Conservation (phyloP, 2,329 filamentous ascomycete species). For the Amesomyces nigricolor region DNA sequence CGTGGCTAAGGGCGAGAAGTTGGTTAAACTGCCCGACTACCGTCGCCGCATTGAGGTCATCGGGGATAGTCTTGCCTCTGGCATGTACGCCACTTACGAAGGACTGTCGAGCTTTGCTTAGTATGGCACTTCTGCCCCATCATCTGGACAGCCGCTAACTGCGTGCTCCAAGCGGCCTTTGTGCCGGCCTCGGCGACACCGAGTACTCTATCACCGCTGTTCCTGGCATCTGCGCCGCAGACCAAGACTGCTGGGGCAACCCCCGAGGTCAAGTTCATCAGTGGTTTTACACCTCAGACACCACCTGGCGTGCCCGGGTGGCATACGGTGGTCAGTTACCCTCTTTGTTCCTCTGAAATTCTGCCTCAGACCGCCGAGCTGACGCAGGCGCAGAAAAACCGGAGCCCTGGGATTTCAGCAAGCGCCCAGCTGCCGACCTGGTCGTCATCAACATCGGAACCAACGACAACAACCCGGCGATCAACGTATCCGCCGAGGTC, state of each 20-base stretch:
- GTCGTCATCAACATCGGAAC: constrained; percentile 44
- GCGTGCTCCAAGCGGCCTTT: constrained; percentile 36
- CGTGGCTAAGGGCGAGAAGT: constrained; percentile 38
- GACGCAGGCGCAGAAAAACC: constrained; percentile 32
- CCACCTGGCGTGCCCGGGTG: constrained; percentile 39
- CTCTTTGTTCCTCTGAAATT: neutral
- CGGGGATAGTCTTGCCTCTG: constrained; percentile 45
- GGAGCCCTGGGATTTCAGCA: constrained; percentile 41
- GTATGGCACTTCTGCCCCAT: constrained; percentile 13
- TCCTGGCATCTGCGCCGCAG: constrained; percentile 52
- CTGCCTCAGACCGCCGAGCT: neutral
- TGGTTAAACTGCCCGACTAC: constrained; percentile 40
- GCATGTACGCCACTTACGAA: constrained; percentile 55
- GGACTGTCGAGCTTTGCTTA: constrained; percentile 52
- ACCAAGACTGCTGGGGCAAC: constrained; percentile 51
- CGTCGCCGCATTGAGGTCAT: constrained; percentile 39
- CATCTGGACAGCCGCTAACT: neutral
- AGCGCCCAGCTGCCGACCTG: constrained; percentile 38
- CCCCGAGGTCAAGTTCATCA: constrained; percentile 47
- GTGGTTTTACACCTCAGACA: constrained; percentile 54
- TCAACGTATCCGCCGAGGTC: constrained; percentile 35
- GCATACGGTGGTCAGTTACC: constrained; percentile 39
- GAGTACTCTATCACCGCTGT: constrained; percentile 55
- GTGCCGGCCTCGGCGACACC: constrained; percentile 50
- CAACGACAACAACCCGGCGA: constrained; percentile 40